Evolutionary conservation across 2,329 filamentous ascomycete genomes (phyloP), one percentile per base, ranked within the genome.

Genomic region (Epichloe glyceriae): DNA sequence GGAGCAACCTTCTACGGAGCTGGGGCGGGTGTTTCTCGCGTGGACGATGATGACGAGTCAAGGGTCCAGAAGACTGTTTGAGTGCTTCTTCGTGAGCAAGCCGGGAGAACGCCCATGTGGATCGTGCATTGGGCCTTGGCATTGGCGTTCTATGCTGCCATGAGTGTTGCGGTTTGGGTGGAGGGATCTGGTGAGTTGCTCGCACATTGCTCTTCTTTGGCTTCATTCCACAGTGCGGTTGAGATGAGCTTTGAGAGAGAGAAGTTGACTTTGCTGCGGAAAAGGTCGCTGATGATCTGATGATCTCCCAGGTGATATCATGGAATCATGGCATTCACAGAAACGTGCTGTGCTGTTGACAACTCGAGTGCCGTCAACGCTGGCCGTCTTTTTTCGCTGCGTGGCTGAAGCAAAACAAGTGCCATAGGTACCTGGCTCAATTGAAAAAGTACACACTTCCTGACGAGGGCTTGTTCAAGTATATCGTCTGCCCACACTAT

Each of bases 401-500:
- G 11, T 90, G 83, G 53, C 70, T 75, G 26, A 72, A 85, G 56
- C 93, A 98, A 64, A 79, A 91, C 65, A 74, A 79, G 56, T 86
- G 83, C 60, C 87, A 91, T 62, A 69, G 69, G 50, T 74, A 90
- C 59, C 75, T 93, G 19, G 80, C 82, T 41, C 76, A 77, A 39
- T 69, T 93, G 53, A 79, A 80, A 62, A 91, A 89, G 62, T 97
- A 98, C 67, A 86, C 85, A 11, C 73, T 97, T 22, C 91, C 91
- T 0, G 71, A 76, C 2, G 76, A 85, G 53, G 82, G 83, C 3
- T 69, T 85, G 52, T 98, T 97, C 66, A 72, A 73, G 43, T 72
- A 74, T 52, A 67, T 94, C 20, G 69, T 96, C 39, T 94, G 86
- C 59, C 89, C 93, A 17, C 93, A 98, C 68, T 98, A 97, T 67